A percentile compares a stretch with the other conserved stretches of the same genome.
Evolutionary conservation across 345 rosid genomes (phyloP).

Genomic region (Eucalyptus polyanthemos): DNA sequence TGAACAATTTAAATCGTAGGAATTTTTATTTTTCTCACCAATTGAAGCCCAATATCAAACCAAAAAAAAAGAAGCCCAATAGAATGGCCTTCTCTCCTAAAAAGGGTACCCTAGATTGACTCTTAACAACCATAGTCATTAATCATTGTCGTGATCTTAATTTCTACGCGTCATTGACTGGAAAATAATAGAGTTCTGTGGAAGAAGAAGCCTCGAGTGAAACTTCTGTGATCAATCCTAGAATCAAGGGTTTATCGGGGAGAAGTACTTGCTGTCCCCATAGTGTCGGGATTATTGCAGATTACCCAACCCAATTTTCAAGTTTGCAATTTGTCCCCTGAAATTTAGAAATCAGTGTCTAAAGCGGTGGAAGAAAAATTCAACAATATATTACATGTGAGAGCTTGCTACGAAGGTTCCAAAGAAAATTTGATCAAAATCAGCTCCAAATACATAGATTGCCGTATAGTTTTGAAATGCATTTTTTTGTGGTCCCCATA

Average conservation of each 20-base stretch:
- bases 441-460: too few relatives aligned
- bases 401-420: too few relatives aligned
- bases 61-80: too few relatives aligned
- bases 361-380: not conserved
- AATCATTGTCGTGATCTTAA: not conserved
- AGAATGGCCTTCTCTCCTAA: too few relatives aligned
- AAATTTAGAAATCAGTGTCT: not conserved
- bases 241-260: not conserved
- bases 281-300: not conserved
- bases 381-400: too few relatives aligned
- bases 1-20: not conserved
- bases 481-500: too few relatives aligned
- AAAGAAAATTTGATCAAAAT: too few relatives aligned
- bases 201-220: not conserved
- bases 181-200: not conserved
- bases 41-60: too few relatives aligned
- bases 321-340: not conserved
- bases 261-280: not conserved
- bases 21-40: too few relatives aligned
- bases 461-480: too few relatives aligned
- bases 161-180: not conserved
- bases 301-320: not conserved
- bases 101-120: too few relatives aligned
- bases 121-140: not conserved
- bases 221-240: not conserved